These are phyloP conservation scores for Suhomyces kunorum DNA, from an alignment of 1,139 yeast genomes.

Conservation along the genomic window DNA sequence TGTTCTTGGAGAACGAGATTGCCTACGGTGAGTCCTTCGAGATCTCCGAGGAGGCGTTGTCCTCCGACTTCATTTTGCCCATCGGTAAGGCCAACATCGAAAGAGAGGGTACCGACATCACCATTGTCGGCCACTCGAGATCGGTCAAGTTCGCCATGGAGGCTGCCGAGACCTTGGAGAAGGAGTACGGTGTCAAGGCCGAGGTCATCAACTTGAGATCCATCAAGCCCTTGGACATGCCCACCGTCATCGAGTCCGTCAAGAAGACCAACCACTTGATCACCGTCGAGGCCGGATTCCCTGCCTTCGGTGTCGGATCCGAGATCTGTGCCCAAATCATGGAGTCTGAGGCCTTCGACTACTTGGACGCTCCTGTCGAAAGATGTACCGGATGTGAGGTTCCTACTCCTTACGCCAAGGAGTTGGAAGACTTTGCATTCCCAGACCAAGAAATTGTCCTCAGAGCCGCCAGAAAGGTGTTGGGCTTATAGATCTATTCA, in stretches of 20 bases:
- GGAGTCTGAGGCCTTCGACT: constrained; percentile 98
- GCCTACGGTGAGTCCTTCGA: constrained; percentile 91
- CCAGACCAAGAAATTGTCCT: constrained; percentile 91
- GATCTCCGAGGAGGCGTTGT: constrained; percentile 83
- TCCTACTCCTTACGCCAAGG: constrained; percentile 97
- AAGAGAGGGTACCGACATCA: constrained; percentile 85
- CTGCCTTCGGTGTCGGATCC: constrained; percentile 97
- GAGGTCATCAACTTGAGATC: constrained; percentile 96
- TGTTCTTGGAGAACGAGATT: constrained; percentile 93
- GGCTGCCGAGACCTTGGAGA: constrained; percentile 85
- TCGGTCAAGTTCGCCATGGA: constrained; percentile 81
- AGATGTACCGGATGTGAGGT: constrained; percentile 99
- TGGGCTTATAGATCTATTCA: constrained; percentile 53
- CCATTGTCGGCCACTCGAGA: constrained; percentile 90
- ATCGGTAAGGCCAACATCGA: constrained; percentile 96
- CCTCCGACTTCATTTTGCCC: constrained; percentile 88
- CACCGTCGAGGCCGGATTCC: constrained; percentile 97
- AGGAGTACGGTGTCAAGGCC: constrained; percentile 83
- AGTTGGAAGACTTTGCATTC: constrained; percentile 97
- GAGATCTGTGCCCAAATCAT: constrained; percentile 96
- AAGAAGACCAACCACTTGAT: constrained; percentile 97
- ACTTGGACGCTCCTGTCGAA: constrained; percentile 97
- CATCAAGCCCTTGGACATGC: constrained; percentile 93
- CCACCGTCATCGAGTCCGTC: constrained; percentile 80
- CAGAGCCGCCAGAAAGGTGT: constrained; percentile 88